phyloP scores from a whole-genome alignment of 148 eudicot genomes.

The Tetragonia tetragonoides region DNA sequence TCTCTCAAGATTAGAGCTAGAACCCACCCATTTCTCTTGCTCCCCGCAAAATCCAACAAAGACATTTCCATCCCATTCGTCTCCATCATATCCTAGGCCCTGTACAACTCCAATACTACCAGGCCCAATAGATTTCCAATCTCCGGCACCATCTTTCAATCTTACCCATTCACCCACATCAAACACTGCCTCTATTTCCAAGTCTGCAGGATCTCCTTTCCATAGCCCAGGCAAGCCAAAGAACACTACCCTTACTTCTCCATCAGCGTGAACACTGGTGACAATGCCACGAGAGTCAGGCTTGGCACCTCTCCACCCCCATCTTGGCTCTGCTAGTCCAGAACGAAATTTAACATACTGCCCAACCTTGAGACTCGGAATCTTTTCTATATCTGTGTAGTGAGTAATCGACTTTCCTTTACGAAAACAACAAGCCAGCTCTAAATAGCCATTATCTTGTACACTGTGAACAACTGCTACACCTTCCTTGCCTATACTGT shows the following conservation, averaged over 20 bases:
- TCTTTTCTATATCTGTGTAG: conserved; percentile 78
- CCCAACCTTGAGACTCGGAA: conserved; percentile 72
- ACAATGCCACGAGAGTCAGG: conserved; percentile 74
- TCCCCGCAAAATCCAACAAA: conserved; percentile 92
- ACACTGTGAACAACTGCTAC: conserved; percentile 90
- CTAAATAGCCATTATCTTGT: conserved; percentile 86
- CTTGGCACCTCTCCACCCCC: conserved; percentile 95
- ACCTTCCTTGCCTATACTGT: conserved; percentile 76
- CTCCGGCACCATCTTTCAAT: conserved; percentile 41
- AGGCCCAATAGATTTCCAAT: conserved; percentile 76
- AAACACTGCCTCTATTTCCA: conserved; percentile 70
- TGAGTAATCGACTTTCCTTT: conserved; percentile 75
- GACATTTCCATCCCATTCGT: conserved; percentile 69
- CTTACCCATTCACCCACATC: conserved; percentile 95
- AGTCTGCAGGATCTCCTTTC: conserved; percentile 92
- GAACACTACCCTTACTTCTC: conserved; percentile 84
- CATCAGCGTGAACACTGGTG: conserved; percentile 77
- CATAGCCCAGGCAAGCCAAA: conserved; percentile 71
- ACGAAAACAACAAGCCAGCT: conserved; percentile 89
- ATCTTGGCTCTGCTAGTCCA: conserved; percentile 80
- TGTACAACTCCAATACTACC: conserved; percentile 92
- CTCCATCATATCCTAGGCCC: conserved; percentile 63
- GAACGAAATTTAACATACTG: conserved; percentile 76
- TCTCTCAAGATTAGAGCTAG: conserved; percentile 53
- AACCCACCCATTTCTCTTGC: conserved; percentile 86